Evolutionary conservation across 2,329 filamentous ascomycete species (phyloP).

Genomic region (Pseudocercospora eumusae): DNA sequence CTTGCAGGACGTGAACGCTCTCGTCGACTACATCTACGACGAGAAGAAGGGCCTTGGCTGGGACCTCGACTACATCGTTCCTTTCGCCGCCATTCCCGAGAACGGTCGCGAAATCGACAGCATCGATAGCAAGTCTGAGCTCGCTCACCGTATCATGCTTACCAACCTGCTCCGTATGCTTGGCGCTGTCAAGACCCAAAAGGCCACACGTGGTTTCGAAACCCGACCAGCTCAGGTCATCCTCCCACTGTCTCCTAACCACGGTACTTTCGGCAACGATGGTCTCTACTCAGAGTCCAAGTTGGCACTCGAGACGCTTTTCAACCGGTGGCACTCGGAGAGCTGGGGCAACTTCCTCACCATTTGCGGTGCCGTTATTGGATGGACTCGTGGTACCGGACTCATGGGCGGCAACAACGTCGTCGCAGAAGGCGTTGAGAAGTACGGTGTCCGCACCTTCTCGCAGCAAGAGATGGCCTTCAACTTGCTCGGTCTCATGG

Average conservation of each 20-base stretch:
- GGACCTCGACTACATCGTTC: slow-evolving; percentile 95
- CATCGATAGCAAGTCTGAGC: slow-evolving; percentile 95
- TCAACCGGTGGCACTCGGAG: slow-evolving; percentile 98
- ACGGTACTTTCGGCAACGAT: slow-evolving; percentile 96
- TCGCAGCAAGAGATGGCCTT: slow-evolving; percentile 99
- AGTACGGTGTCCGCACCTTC: slow-evolving; percentile 95
- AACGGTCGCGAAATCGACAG: slow-evolving; percentile 96
- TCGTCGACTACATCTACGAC: slow-evolving; percentile 96
- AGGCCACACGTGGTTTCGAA: slow-evolving; percentile 82
- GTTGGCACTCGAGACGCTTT: slow-evolving; percentile 91
- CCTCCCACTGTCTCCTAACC: slow-evolving; percentile 92
- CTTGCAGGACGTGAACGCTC: slow-evolving; percentile 93
- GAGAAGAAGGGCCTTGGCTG: slow-evolving; percentile 94
- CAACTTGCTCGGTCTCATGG: slow-evolving; percentile 95
- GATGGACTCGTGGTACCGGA: slow-evolving; percentile 97
- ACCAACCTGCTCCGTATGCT: slow-evolving; percentile 93
- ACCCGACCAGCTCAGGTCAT: slow-evolving; percentile 96
- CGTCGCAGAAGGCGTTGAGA: slow-evolving; percentile 94
- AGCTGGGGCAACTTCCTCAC: slow-evolving; percentile 97
- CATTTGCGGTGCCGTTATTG: slow-evolving; percentile 96
- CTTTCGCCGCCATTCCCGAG: slow-evolving; percentile 96
- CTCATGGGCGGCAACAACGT: slow-evolving; percentile 98
- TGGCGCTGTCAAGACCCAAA: slow-evolving; percentile 86
- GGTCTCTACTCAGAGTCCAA: slow-evolving; percentile 98
- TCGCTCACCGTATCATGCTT: slow-evolving; percentile 98